A percentile compares a stretch with the other conserved stretches of the same genome.
Conservation (phyloP, 2,329 filamentous ascomycete genomes). For the Verticillium alfalfae region DNA sequence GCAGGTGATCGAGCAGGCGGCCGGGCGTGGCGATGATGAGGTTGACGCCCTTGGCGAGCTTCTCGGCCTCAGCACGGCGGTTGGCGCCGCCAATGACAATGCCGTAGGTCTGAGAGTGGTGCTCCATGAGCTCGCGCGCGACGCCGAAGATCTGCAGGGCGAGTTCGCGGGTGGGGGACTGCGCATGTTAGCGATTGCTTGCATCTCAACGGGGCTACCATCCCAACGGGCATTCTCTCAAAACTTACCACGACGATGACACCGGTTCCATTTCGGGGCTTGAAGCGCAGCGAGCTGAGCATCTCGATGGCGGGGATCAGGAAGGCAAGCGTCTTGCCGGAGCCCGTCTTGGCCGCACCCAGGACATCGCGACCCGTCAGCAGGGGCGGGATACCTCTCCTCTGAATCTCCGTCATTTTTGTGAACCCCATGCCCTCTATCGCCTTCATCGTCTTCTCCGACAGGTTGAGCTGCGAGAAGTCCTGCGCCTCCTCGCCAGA, state of each 20-base stretch:
- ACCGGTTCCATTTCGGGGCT: conserved; percentile 88
- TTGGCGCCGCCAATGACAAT: conserved; percentile 97
- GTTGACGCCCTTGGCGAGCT: conserved; percentile 91
- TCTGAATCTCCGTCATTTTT: conserved; percentile 94
- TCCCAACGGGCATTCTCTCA: no score
- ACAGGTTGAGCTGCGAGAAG: conserved; percentile 79
- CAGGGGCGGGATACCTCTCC: conserved; percentile 77
- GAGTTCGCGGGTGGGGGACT: conserved; percentile 83
- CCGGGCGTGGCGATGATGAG: conserved; percentile 91
- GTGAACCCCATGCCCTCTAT: conserved; percentile 89
- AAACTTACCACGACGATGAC: conserved; percentile 65
- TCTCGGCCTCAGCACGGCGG: conserved; percentile 83
- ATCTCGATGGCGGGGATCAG: conserved; percentile 93
- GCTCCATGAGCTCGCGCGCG: conserved; percentile 83
- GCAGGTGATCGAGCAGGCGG: conserved; percentile 85
- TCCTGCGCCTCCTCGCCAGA: conserved; percentile 58
- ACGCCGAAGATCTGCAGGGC: conserved; percentile 96
- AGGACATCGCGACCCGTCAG: conserved; percentile 88
- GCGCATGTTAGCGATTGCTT: no score
- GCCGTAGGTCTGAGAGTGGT: conserved; percentile 90
- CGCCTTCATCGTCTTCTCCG: conserved; percentile 81
- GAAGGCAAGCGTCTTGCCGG: conserved; percentile 93
- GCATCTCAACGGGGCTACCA: no score
- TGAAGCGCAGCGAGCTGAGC: conserved; percentile 84
- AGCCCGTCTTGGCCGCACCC: conserved; percentile 92